Evolutionary conservation across 2,329 filamentous ascomycete genomes (phyloP), one percentile per base, ranked within the genome.

Genomic region (Paecilomyces dactylethromorphus): DNA sequence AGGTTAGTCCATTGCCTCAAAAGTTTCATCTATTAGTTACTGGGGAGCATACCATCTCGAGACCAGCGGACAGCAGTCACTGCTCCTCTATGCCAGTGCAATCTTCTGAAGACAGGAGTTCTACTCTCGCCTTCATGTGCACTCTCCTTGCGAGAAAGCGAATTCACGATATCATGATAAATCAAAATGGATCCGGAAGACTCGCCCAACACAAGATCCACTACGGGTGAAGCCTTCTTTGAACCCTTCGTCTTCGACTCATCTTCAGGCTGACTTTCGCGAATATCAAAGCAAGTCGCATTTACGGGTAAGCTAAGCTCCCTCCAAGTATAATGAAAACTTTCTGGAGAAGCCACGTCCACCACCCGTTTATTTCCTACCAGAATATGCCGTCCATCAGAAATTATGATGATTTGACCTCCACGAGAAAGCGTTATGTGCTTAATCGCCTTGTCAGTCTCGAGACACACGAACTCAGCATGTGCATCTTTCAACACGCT

Each of bases 21-120:
- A 6, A 4, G 55, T 52, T 32, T 11, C 26, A 26, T 12, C 10
- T 8, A 13, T 49, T 45, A 26, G 12, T 49, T 45, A 26, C 33
- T 11, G 12, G 22, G 54, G 6, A 62, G 62, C 61, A 64, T 82
- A 91, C 93, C 92, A 81, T 99, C 94, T 65, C 82, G 81, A 13
- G 94, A 97, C 90, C 92, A 97, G 74, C 94, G 96, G 59, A 96
- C 81, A 10, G 90, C 84, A 66, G 89, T 87, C 8, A 97, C 92
- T 54, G 88, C 85, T 65, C 87, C 87, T 66, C 92, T 84, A 74
- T 99, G 94, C 94, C 94, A 99, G 73, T 97, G 94, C 56, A 92
- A 80, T 63, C 88, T 89, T 58, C 87, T 86, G 21, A 83, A 80
- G 49, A 84, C 70, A 13, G 81, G 66, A 33, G 74, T 63, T 13